These are phyloP conservation scores for Aotearoamyces nothofagi DNA, from an alignment of 2,329 filamentous ascomycete species.

Conservation along the genomic window DNA sequence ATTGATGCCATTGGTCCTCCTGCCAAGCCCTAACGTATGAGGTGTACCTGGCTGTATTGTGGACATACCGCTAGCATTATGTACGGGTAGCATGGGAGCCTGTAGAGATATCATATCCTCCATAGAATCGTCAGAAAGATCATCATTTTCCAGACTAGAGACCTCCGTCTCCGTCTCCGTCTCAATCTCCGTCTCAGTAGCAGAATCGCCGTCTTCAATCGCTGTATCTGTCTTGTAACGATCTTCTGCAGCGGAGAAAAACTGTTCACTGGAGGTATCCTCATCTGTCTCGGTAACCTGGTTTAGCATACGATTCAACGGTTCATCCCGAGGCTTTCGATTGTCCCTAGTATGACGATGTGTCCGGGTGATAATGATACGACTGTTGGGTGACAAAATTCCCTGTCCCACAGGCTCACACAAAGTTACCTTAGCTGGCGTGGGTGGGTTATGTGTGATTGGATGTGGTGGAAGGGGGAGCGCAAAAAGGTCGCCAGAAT, in stretches of 20 bases:
- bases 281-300: conserved; percentile 51
- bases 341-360: conserved; percentile 37
- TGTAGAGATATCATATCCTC: conserved; percentile 89
- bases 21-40: conserved; percentile 42
- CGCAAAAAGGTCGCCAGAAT: conserved; percentile 64
- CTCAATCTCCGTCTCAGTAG: conserved; percentile 44
- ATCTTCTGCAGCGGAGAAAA: conserved; percentile 85
- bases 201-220: conserved; percentile 38
- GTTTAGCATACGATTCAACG: conserved; percentile 37
- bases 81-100: conserved; percentile 63
- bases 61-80: conserved; percentile 64
- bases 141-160: conserved; percentile 51
- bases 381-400: conserved; percentile 59
- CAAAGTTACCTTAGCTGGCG: conserved; percentile 76
- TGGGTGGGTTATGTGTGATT: conserved; percentile 70
- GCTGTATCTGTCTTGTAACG: conserved; percentile 40
- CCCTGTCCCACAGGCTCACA: conserved; percentile 93
- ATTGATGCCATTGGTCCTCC: conserved; percentile 56
- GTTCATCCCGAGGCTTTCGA: conserved; percentile 28
- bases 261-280: conserved; percentile 78
- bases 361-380: conserved; percentile 63
- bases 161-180: conserved; percentile 48
- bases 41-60: conserved; percentile 71
- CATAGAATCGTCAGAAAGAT: conserved; percentile 79
- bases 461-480: conserved; percentile 72